These are phyloP conservation scores for Planoprotostelium fungivorum DNA, from an alignment of 78 protist genomes.

Conservation along the genomic window DNA sequence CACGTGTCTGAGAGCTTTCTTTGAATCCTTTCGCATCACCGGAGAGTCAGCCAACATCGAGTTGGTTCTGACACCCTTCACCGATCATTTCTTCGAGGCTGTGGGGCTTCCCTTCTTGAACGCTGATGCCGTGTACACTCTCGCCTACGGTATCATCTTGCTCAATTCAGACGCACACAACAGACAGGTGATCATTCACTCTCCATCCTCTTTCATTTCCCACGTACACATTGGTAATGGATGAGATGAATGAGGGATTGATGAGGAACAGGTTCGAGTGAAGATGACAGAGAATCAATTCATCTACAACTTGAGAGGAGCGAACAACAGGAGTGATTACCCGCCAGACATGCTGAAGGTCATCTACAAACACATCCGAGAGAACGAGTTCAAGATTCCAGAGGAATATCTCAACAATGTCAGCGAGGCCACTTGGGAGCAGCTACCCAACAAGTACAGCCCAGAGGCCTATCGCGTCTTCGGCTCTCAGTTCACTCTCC, in stretches of 20 bases:
- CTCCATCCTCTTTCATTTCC: too few species aligned
- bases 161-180: constrained; percentile 73
- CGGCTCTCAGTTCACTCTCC: neutral
- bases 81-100: neutral
- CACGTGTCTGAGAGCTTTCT: constrained; percentile 26
- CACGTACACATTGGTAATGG: too few species aligned
- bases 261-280: constrained; percentile 5
- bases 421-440: neutral
- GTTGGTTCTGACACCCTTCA: neutral
- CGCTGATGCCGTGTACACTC: constrained; percentile 47
- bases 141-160: constrained; percentile 64
- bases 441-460: neutral
- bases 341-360: neutral
- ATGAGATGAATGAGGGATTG: too few species aligned
- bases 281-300: neutral
- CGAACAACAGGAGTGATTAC: neutral
- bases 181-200: constrained; percentile 2
- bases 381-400: neutral
- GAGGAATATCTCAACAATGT: neutral
- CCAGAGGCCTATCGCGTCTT: neutral
- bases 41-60: constrained; percentile 76
- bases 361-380: neutral
- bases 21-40: constrained; percentile 30
- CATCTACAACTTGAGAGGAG: neutral
- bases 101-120: neutral